Conservation (phyloP, 2,329 filamentous ascomycete species). For the Fusarium burgessii region DNA sequence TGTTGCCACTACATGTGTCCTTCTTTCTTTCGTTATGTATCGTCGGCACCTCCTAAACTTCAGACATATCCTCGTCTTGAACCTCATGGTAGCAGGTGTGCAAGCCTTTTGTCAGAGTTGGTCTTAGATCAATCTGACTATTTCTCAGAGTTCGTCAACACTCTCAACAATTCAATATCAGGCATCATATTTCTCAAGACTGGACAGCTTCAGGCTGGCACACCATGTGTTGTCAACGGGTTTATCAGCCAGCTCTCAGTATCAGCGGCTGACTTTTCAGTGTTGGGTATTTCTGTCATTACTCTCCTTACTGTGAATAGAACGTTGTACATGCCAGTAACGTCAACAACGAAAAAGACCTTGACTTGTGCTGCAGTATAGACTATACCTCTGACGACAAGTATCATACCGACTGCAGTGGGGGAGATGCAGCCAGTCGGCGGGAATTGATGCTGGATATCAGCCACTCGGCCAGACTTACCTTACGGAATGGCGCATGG, state of each 20-base stretch:
- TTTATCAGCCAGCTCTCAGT: conserved; percentile 42
- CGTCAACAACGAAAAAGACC: conserved; percentile 25
- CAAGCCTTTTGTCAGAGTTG: no score
- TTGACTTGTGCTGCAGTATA: conserved; percentile 36
- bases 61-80: conserved; percentile 42
- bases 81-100: conserved; percentile 42
- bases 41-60: conserved; percentile 39
- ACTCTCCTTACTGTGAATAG: conserved; percentile 43
- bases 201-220: conserved; percentile 19
- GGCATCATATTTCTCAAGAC: conserved; percentile 33
- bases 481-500: conserved; percentile 59
- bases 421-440: conserved; percentile 50
- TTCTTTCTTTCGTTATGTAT: conserved; percentile 40
- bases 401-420: conserved; percentile 29
- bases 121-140: neutral
- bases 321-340: conserved; percentile 29
- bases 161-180: conserved; percentile 43
- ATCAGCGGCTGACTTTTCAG: conserved; percentile 43
- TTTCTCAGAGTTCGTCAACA: conserved; percentile 39
- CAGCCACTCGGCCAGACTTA: conserved; percentile 51
- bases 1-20: conserved; percentile 37
- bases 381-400: conserved; percentile 37
- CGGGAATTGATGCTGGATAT: conserved; percentile 64
- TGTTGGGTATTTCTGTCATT: conserved; percentile 42
- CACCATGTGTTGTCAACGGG: conserved; percentile 34